Conservation (phyloP, 202 grass and related monocot species). For the Hordeum pubiflorum region DNA sequence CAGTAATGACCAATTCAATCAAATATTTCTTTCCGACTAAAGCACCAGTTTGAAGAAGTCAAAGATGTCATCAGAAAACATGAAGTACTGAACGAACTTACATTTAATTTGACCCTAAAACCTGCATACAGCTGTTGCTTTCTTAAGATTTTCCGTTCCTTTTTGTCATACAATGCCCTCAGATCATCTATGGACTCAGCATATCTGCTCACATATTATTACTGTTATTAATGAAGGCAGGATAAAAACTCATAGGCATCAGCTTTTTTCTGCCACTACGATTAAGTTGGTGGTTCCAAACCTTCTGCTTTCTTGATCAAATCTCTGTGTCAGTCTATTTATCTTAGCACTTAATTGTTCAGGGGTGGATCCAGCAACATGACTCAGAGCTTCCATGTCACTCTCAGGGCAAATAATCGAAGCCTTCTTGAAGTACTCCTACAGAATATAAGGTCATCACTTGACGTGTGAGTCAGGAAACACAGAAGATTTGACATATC, state of each 20-base stretch:
- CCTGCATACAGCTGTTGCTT: slow-evolving; percentile 64
- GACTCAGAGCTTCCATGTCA: slow-evolving; percentile 62
- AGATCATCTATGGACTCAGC: slow-evolving; percentile 72
- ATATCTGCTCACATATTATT: slow-evolving; percentile 37
- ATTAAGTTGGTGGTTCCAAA: slow-evolving; percentile 20
- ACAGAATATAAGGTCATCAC: slow-evolving; percentile 4
- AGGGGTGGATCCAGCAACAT: slow-evolving; percentile 41
- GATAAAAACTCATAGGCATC: slow-evolving; percentile 1
- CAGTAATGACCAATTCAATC: neutral
- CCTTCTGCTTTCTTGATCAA: slow-evolving; percentile 82
- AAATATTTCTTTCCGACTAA: neutral
- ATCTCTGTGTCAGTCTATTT: slow-evolving; percentile 57
- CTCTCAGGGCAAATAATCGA: slow-evolving; percentile 69
- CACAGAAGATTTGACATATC: neutral
- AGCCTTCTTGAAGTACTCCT: slow-evolving; percentile 76
- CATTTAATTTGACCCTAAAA: slow-evolving; percentile 75
- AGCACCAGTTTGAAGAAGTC: neutral
- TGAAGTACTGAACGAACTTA: slow-evolving; percentile 29
- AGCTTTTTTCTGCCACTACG: neutral
- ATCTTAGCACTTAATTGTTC: slow-evolving; percentile 64
- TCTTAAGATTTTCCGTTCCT: slow-evolving; percentile 50
- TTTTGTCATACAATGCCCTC: slow-evolving; percentile 58
- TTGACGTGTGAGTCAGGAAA: neutral
- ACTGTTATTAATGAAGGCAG: neutral
- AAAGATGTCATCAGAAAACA: neutral